phyloP scores from a whole-genome alignment of 2,329 filamentous ascomycete genomes.

The Cadophora luteo-olivacea region DNA sequence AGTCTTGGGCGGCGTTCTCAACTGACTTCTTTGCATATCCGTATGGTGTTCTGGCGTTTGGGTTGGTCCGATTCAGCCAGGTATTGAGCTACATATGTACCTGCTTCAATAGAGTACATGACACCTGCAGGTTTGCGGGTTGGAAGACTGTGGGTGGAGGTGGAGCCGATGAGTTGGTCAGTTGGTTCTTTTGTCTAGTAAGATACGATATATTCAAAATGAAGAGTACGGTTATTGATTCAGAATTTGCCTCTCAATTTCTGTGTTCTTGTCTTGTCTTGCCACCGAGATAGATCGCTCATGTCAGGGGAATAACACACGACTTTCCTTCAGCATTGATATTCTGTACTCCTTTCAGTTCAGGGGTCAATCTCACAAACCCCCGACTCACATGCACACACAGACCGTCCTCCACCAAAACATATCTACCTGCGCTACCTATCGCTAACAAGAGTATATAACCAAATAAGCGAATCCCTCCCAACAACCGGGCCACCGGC shows the following conservation, averaged over 20 bases:
- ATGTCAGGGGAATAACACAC: no score
- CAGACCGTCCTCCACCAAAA: no score
- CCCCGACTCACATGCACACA: no score
- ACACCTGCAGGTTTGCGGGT: neutral
- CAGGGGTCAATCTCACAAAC: no score
- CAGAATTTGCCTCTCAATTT: no score
- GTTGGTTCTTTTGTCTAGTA: slow-evolving; percentile 6
- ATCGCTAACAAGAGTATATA: neutral
- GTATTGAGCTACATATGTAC: neutral
- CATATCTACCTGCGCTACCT: neutral
- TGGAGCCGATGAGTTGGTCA: no score
- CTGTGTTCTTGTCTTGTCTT: no score
- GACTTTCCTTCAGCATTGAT: no score
- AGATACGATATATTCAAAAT: neutral
- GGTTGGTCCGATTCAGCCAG: neutral
- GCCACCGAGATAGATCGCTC: no score
- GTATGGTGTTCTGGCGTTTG: slow-evolving; percentile 11
- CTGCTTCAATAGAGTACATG: neutral
- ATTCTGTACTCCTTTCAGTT: no score
- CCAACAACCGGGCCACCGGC: neutral
- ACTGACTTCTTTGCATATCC: slow-evolving; percentile 1
- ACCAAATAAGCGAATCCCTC: neutral
- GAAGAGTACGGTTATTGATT: neutral
- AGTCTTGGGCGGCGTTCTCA: neutral
- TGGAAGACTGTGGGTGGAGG: neutral